Conservation (phyloP, 192 early-diverging fungal species). For the Coemansia sp. region DNA sequence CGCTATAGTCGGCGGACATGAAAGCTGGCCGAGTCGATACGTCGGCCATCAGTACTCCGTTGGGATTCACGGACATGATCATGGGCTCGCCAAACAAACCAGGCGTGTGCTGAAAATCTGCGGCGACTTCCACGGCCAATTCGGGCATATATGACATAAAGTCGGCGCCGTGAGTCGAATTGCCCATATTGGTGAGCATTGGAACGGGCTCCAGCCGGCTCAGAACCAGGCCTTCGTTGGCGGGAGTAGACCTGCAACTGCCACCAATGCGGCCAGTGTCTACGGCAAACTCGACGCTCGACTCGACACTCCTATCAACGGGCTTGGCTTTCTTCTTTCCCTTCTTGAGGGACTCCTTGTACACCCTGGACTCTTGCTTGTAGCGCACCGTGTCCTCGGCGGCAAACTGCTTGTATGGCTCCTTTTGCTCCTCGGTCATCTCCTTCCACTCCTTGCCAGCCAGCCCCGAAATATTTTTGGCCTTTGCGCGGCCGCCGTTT, state of each 20-base stretch:
- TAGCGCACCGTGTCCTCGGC: constrained; percentile 66
- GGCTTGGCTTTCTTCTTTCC: constrained; percentile 10
- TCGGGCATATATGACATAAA: constrained; percentile 11
- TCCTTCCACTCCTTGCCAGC: constrained; percentile 57
- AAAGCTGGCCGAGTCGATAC: not conserved
- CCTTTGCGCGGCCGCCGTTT: constrained; percentile 9
- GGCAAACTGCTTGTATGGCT: constrained; percentile 57
- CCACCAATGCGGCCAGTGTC: not conserved
- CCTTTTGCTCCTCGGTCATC: constrained; percentile 54
- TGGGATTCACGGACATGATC: constrained; percentile 10
- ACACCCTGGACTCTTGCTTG: constrained; percentile 63
- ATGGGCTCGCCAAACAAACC: constrained; percentile 17
- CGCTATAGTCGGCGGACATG: constrained; percentile 2
- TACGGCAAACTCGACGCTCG: not conserved
- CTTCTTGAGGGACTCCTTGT: constrained; percentile 29
- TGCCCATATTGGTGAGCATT: constrained; percentile 2
- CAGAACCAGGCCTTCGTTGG: not conserved
- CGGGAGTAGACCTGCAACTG: not conserved
- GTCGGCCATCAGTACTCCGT: not conserved
- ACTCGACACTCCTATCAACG: not conserved
- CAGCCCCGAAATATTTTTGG: constrained; percentile 19
- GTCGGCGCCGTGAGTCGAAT: not conserved
- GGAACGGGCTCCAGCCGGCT: not conserved
- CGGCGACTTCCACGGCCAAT: constrained; percentile 1
- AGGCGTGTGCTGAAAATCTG: constrained; percentile 4